Percentiles rank a stretch among this genome's conserved stretches.
These are phyloP conservation scores for Periconia macrospinosa DNA, from an alignment of 2,329 filamentous ascomycete genomes.

Conservation along the genomic window DNA sequence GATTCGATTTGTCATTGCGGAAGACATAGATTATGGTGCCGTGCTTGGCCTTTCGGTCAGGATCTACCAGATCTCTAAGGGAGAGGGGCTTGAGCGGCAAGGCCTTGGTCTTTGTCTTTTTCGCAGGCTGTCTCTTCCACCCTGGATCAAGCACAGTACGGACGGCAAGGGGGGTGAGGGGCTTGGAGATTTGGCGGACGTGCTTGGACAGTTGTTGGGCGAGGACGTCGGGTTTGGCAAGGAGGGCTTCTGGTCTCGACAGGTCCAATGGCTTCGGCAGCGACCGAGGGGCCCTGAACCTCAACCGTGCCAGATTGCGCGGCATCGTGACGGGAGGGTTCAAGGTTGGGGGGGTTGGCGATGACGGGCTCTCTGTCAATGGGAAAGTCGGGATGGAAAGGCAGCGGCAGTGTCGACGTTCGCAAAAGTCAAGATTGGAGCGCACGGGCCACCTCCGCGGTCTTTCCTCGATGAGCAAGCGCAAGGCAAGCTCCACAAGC, in stretches of 20 bases:
- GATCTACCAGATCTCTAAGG: conserved; percentile 45
- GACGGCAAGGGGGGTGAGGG: conserved; percentile 21
- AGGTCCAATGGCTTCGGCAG: conserved; percentile 18
- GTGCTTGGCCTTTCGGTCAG: conserved; percentile 37
- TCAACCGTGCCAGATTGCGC: conserved; percentile 30
- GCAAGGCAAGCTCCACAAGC: conserved; percentile 14
- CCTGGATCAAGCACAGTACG: conserved; percentile 28
- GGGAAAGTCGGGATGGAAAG: conserved; percentile 7
- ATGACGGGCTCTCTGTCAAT: conserved; percentile 11
- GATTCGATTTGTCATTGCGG: conserved; percentile 63
- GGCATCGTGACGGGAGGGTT: conserved; percentile 23
- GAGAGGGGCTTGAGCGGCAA: conserved; percentile 31
- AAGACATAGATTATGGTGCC: conserved; percentile 66
- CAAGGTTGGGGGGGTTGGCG: conserved; percentile 1
- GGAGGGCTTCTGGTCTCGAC: background rate
- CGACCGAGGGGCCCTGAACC: conserved; percentile 21
- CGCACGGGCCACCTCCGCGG: conserved; percentile 12
- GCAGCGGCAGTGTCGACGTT: background rate
- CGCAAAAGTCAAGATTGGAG: conserved; percentile 11
- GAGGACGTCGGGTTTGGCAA: conserved; percentile 9
- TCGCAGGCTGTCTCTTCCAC: conserved; percentile 15
- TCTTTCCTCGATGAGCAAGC: background rate
- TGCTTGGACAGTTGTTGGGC: conserved; percentile 20
- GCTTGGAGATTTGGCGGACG: conserved; percentile 29
- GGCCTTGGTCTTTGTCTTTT: conserved; percentile 8